These are phyloP conservation scores for Arthrobotrys sphaeroides DNA, from an alignment of 2,329 filamentous ascomycete species.

Conservation along the genomic window DNA sequence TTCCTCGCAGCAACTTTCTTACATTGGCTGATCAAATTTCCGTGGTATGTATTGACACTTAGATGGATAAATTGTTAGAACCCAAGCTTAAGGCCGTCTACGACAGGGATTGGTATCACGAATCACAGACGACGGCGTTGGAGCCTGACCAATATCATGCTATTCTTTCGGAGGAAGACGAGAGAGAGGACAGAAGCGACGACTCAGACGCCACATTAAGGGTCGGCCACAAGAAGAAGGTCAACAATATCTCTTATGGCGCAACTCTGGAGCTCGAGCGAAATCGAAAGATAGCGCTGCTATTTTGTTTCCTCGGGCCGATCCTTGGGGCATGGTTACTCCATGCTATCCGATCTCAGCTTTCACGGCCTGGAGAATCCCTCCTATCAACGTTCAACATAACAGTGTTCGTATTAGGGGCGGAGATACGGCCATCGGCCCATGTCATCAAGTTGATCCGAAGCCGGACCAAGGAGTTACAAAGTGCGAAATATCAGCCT, in stretches of 20 bases:
- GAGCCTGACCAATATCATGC: slow-evolving; percentile 50
- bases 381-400: slow-evolving; percentile 93
- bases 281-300: slow-evolving; percentile 78
- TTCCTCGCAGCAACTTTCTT: slow-evolving; percentile 83
- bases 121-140: slow-evolving; percentile 61
- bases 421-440: slow-evolving; percentile 82
- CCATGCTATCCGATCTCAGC: slow-evolving; percentile 79
- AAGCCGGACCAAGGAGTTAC: slow-evolving; percentile 80
- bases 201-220: slow-evolving; percentile 64
- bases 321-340: slow-evolving; percentile 82
- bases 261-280: slow-evolving; percentile 73
- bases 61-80: neutral
- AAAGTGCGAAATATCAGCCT: slow-evolving; percentile 73
- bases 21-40: slow-evolving; percentile 89
- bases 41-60: slow-evolving; percentile 77
- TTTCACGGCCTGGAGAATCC: slow-evolving; percentile 84
- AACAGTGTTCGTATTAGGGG: slow-evolving; percentile 85
- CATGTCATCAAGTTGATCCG: slow-evolving; percentile 84
- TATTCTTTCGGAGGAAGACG: slow-evolving; percentile 53
- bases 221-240: slow-evolving; percentile 19
- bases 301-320: slow-evolving; percentile 81
- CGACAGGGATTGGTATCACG: slow-evolving; percentile 66
- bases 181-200: slow-evolving; percentile 57
- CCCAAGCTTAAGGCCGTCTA: slow-evolving; percentile 1
- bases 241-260: slow-evolving; percentile 53